phyloP scores from a whole-genome alignment of 352 stramenopile genomes.

The Phytophthora chlamydospora region DNA sequence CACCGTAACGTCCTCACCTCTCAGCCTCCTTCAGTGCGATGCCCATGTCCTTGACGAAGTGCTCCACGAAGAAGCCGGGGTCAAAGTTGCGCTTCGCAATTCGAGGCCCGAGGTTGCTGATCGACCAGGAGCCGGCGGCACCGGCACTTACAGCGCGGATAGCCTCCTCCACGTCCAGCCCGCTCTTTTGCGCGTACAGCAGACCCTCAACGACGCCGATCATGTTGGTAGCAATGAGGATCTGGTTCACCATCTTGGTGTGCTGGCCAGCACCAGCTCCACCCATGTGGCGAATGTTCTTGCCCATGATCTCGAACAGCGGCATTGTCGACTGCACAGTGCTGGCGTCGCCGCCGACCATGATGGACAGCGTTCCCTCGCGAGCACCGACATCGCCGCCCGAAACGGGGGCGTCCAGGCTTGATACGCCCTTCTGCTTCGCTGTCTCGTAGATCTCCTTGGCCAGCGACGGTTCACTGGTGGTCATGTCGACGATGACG shows the following conservation, averaged over 20 bases:
- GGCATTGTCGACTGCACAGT: constrained; percentile 77
- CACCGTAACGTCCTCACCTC: constrained; percentile 29
- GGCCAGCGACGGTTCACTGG: constrained; percentile 85
- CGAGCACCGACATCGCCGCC: constrained; percentile 88
- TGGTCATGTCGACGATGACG: constrained; percentile 93
- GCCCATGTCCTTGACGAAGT: constrained; percentile 93
- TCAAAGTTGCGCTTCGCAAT: constrained; percentile 91
- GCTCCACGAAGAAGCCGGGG: constrained; percentile 90
- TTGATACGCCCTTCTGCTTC: constrained; percentile 74
- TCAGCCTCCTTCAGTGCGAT: constrained; percentile 89
- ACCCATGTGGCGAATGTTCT: constrained; percentile 92
- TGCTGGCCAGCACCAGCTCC: constrained; percentile 81
- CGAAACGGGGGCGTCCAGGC: constrained; percentile 82
- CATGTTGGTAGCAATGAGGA: constrained; percentile 90
- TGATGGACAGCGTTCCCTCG: constrained; percentile 89
- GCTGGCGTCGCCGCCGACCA: constrained; percentile 87
- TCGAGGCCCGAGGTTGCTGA: constrained; percentile 90
- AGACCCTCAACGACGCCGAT: constrained; percentile 90
- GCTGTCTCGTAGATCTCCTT: constrained; percentile 87
- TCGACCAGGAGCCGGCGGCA: constrained; percentile 89
- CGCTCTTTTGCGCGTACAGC: constrained; percentile 86
- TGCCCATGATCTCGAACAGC: constrained; percentile 90
- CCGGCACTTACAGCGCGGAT: constrained; percentile 87
- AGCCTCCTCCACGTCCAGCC: constrained; percentile 86
- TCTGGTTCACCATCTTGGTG: constrained; percentile 94